Evolutionary conservation across 306 rosid species (phyloP).

Genomic region (Medicago ruthenica): DNA sequence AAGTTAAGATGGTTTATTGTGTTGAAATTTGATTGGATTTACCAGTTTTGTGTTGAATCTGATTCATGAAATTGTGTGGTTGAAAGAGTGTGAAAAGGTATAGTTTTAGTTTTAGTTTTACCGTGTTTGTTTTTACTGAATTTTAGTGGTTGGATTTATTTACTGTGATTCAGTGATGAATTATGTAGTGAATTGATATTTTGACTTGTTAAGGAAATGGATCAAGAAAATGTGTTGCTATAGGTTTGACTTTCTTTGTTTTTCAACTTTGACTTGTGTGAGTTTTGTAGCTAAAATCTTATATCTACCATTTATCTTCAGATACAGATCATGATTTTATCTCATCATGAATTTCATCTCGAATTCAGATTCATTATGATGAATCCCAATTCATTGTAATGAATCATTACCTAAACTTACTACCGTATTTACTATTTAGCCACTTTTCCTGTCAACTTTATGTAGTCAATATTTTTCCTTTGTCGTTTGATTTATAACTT

Average conservation of each 20-base stretch:
- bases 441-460: background rate
- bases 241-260: background rate
- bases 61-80: background rate
- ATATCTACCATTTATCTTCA: too few species aligned
- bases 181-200: background rate
- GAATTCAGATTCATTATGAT: background rate
- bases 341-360: background rate
- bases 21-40: too few species aligned
- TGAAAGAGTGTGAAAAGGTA: background rate
- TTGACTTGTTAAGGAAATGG: background rate
- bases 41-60: background rate
- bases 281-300: background rate
- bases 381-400: background rate
- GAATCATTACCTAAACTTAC: background rate
- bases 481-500: background rate
- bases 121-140: constrained; percentile 2
- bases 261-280: background rate
- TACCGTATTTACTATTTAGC: background rate
- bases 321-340: background rate
- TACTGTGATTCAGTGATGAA: constrained; percentile 8
- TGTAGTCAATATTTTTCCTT: background rate
- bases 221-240: constrained; percentile 22
- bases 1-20: too few species aligned
- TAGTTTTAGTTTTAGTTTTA: background rate
- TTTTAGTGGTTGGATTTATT: background rate